Base-by-base conservation (phyloP, 2,329 filamentous ascomycete species). In the Colletotrichum higginsianum region DNA sequence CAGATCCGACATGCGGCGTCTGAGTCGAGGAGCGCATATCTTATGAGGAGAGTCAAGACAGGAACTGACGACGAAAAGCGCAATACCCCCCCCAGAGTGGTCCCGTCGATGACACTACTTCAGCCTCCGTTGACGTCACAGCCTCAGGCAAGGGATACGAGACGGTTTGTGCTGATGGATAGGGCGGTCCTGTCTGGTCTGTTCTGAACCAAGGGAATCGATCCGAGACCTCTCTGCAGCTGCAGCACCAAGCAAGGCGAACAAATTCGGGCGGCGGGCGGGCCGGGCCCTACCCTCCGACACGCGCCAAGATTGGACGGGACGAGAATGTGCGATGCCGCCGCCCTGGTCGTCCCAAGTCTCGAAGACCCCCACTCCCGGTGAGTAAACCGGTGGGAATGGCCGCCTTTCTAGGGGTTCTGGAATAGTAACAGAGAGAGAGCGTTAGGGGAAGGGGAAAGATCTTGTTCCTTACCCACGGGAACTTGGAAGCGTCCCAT, bases 251-350 rank as follows among this genome's bases (percentile, higher is more conserved):
- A 16, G n/a, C 1, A 38, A n/a, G 53, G 30, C 53, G 53, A 21
- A 56, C 30, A 35, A 38, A 47, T 58, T 60, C 58, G 53, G 66
- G 40, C 46, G 26, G 26, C 26, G 26, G 47, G 46, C 58, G 65
- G 65, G 44, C 65, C 68, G 65, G 65, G 46, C 68, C 65, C 58
- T 58, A 61, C 16, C 49, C 50, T 71, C 58, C 65, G 58, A 63
- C 58, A 64, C 65, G 53, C 68, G 65, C 68, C 68, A 68, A 71
- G 65, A 68, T 71, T 63, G 46, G 68, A 71, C 58, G 65, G 57
- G 26, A 30, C 30, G 50, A 60, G 15, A 42, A 57, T 50, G 52
- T n/a, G 65, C 47, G 38, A 64, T 63, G 42, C 50, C 58, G 46
- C 65, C 65, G 58, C 26, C 26, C 46, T 64, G 55, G 52, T 64